Evolutionary conservation across 1,139 yeast species (phyloP), one percentile per base, ranked within the genome.

Genomic region (Candida sp.): DNA sequence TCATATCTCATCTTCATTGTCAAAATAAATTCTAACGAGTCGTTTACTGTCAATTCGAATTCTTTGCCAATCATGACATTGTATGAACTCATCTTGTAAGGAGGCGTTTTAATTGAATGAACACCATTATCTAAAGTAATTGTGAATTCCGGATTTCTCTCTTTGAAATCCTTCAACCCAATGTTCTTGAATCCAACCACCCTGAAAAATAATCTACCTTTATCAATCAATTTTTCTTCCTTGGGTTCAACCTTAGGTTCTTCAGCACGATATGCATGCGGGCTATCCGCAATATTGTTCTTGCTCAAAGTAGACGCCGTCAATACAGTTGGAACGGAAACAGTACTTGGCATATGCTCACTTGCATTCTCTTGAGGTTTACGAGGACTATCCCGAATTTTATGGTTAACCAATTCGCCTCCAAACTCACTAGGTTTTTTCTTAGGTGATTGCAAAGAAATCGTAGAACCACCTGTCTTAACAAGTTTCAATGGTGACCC

Each of bases 111-210:
- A 39, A 90, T 81, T 46, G 93, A 82, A 58, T 93, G 97, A 34
- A 85, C 82, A 2, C 97, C 97, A 61, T 93, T 93, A 61, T 93
- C 98, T 52, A 93, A 71, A 6, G 89, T 82, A 37, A 90, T 58
- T 38, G 82, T 79, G 63, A 87, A 83, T 43, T 77, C 75, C 1
- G 91, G 91, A 33, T 80, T 69, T 46, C 82, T 82, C 4, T 61
- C 58, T 21, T 64, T 63, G 43, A 82, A 62, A 40, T 81, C 79
- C 1, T 90, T 87, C 43, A 90, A 63, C 7, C 67, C 66, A 35
- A 90, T 60, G 39, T 78, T 79, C 47, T 75, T 72, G 43, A 89
- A 61, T 0, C 83, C 81, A 43, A 82, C 70, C 22, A 90, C 73
- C 44, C 84, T 73, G 38, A 90, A 70, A 63, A 88, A 90, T 27